Evolutionary conservation across 1,284 basidiomycete species (phyloP).

Genomic region (Trichosporon ovoides): DNA sequence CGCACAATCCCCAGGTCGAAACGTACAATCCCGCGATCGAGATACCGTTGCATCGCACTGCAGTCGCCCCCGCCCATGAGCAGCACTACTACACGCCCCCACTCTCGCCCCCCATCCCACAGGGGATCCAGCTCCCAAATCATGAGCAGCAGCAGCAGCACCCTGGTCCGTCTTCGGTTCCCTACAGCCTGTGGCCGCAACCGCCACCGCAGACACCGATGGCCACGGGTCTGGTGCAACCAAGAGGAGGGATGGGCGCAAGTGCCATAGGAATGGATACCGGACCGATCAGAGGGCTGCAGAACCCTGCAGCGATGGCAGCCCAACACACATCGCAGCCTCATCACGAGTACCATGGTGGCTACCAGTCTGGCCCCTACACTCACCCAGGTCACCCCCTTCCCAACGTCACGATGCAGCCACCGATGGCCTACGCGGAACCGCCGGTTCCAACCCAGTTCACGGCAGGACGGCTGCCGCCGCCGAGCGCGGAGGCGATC

Average conservation of each 20-base stretch:
- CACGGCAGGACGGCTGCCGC: background rate
- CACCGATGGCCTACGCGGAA: background rate
- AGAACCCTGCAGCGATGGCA: too few species aligned
- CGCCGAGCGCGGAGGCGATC: background rate
- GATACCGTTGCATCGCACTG: too few species aligned
- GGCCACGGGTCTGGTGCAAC: background rate
- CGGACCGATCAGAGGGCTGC: too few species aligned
- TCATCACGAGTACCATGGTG: too few species aligned
- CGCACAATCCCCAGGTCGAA: background rate
- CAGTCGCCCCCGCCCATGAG: background rate
- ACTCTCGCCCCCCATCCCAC: background rate
- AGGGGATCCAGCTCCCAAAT: background rate
- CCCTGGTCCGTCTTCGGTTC: background rate
- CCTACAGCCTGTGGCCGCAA: background rate
- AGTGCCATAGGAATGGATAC: too few species aligned
- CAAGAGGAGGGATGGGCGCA: background rate
- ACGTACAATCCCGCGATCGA: background rate
- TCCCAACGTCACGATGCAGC: background rate
- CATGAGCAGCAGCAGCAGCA: background rate
- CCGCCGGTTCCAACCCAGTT: background rate
- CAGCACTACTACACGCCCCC: background rate
- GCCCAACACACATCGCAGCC: too few species aligned
- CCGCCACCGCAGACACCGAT: background rate
- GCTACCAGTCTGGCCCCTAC: background rate
- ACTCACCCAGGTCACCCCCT: constrained; percentile 1